These are phyloP conservation scores for Gentiana macrophylla DNA, from an alignment of 257 asterid genomes.

Conservation along the genomic window DNA sequence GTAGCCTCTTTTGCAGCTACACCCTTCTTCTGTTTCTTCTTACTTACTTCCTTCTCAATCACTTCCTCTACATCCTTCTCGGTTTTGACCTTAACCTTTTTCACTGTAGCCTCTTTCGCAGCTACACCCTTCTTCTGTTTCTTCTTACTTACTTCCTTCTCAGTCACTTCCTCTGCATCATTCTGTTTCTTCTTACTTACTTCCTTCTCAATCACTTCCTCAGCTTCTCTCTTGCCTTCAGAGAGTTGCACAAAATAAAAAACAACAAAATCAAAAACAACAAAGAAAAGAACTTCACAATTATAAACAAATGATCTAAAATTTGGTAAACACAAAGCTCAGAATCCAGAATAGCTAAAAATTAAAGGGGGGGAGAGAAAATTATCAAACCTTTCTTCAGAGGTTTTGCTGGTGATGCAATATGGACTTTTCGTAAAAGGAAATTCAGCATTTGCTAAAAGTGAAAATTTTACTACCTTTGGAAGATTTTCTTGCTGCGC, in stretches of 20 bases:
- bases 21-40: conserved; percentile 31
- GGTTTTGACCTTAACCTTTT: conserved; percentile 21
- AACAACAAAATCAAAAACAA: not conserved
- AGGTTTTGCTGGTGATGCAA: conserved; percentile 26
- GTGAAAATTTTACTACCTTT: too few species aligned
- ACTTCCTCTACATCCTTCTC: conserved; percentile 21
- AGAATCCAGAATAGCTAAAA: conserved; percentile 1
- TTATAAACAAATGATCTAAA: not conserved
- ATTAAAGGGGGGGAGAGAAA: not conserved
- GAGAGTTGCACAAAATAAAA: too few species aligned
- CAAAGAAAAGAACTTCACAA: not conserved
- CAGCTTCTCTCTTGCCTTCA: conserved; percentile 41
- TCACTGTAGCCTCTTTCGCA: conserved; percentile 17
- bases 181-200: conserved; percentile 29
- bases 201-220: conserved; percentile 23
- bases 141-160: conserved; percentile 24
- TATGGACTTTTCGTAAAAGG: too few species aligned
- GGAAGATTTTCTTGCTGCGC: too few species aligned
- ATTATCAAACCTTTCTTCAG: conserved; percentile 43
- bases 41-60: conserved; percentile 21
- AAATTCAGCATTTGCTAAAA: too few species aligned
- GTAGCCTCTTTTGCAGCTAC: conserved; percentile 15
- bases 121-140: conserved; percentile 28
- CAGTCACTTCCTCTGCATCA: conserved; percentile 15
- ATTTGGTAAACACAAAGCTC: not conserved